Base-by-base conservation (phyloP, 2,329 filamentous ascomycete species). In the Calonectria hawksworthii region DNA sequence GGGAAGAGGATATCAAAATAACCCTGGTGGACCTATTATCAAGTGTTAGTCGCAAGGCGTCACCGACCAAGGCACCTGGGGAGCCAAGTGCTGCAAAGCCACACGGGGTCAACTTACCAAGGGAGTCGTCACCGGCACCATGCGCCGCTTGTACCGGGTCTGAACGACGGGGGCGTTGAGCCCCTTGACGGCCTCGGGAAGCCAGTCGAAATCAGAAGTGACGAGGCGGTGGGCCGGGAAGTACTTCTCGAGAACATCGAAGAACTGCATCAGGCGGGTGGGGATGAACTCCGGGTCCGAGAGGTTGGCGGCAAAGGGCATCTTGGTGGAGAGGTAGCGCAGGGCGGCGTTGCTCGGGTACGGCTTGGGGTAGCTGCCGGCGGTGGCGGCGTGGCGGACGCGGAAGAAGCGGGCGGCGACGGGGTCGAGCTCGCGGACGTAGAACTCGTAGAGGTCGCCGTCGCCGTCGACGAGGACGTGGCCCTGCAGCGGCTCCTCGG, bases 1-100 rank as follows among this genome's bases (percentile, higher is more conserved):
- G 97, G 97, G 87, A 99, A 99, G 83, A 99, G 93, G 81, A 99
- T 98, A 84, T 99, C 98, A 83, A 99, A 99, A 86, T 98, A 99
- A 59, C 97, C 98, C 87, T 99, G 98, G 84, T 99, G 96, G 63
- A 98, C 95, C 95, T 98, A 16, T 0, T 26, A 4, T 51, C 14
- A 50, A 14, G 16, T 54, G 61, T 81, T 56, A 79, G 74, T 70
- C 28, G 38, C 16, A n/a, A 16, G 18, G 18, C 30, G 30, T 32
- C 30, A 41, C n/a, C n/a, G n/a, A n/a, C n/a, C n/a, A n/a, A n/a
- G n/a, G n/a, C n/a, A n/a, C n/a, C n/a, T n/a, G n/a, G n/a, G n/a
- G n/a, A n/a, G n/a, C n/a, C n/a, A n/a, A n/a, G n/a, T n/a, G n/a
- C n/a, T n/a, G n/a, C n/a, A n/a, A n/a, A n/a, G n/a, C n/a, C n/a